Base-by-base conservation (phyloP, 768 basidiomycete species). In the Rhodocollybia butyracea region DNA sequence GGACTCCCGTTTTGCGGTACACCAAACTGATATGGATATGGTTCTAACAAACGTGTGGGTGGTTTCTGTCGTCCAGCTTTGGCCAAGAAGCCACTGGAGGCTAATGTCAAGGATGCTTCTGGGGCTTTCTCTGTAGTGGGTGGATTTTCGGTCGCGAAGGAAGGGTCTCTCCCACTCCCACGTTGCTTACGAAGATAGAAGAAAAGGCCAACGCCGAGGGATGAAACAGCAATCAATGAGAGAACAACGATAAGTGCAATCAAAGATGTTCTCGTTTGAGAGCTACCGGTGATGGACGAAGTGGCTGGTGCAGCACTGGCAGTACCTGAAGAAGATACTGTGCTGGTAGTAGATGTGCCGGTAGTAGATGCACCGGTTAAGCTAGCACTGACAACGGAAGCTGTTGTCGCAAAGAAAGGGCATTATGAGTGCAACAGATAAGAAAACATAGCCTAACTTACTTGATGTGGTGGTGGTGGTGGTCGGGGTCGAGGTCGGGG, bases 161-260 rank as follows among this genome's bases (percentile, higher is more conserved):
- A 2, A 19, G 51, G 1, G 13, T 43, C 26, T 45, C 56, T 54
- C 29, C 47, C 57, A 30, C 56, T 54, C 29, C 47, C 57, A 30
- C 45, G 54, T 29, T 59, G 58, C 15, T 42, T 54, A 11, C 65
- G 59, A n/a, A 43, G 26, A 36, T 56, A 66, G 34, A 64, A 22
- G 19, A 59, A 54, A 2, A 53, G 12, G 21, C 61, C 64, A 11
- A 62, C 19, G 7, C 55, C 46, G 34, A 65, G 52, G 26, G 64
- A 62, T 10, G 61, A 10, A 8, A 60, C 26, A 21, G 32, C 61
- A 22, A 65, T 45, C 26, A 61, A 42, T 34, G 61, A 61, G 15
- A 57, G 26, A 3, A 59, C 41, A 15, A 50, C 45, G 38, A 64
- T 59, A 45, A 63, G 59, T 21, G 58, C 60, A 31, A 66, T 60